Evolutionary conservation across 495 filamentous ascomycete genomes (phyloP), one percentile per base, ranked within the genome.

Genomic region (Trypethelium eluteriae): DNA sequence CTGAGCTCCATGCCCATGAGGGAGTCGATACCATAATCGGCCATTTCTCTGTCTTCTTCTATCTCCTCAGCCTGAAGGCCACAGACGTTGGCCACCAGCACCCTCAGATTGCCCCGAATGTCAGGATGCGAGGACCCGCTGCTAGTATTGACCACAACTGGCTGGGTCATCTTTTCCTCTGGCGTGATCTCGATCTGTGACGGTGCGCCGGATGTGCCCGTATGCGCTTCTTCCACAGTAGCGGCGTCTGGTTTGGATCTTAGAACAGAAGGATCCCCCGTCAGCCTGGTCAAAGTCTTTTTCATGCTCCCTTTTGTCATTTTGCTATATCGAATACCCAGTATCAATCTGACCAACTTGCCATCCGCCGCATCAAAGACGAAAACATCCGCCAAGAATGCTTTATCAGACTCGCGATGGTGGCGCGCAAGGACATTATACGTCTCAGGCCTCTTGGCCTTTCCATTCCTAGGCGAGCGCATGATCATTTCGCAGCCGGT

Each of bases 321-420:
- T 32, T 18, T 25, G 14, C n/a, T 38, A 36, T 34, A 62, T 16
- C 6, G 14, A 12, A 62, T 62, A 32, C 61, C 61, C 10, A 36
- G 6, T 14, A 62, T 62, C n/a, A 44, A 4, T 32, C 36, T 32
- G 14, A 56, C 61, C n/a, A 74, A 32, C 10, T 49, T 38, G 2
- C 70, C 68, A 36, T 50, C 59, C 3, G 62, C 12, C 9, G 71
- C 62, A 62, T 74, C 66, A 46, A 74, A 74, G 3, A 68, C 66
- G 57, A 74, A 74, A 3, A 74, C 34, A 53, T 74, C 73, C 2
- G 65, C 71, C 14, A 67, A 9, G 59, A 59, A 73, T 12, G 38
- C 35, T 41, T 62, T 64, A 0, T 73, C 66, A 0, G 62, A 62
- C 7, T 53, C 16, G 2, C 56, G 69, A 44, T 65, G 62, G 57